Conservation (phyloP, 352 stramenopile species). For the Phytopythium mirpurense region DNA sequence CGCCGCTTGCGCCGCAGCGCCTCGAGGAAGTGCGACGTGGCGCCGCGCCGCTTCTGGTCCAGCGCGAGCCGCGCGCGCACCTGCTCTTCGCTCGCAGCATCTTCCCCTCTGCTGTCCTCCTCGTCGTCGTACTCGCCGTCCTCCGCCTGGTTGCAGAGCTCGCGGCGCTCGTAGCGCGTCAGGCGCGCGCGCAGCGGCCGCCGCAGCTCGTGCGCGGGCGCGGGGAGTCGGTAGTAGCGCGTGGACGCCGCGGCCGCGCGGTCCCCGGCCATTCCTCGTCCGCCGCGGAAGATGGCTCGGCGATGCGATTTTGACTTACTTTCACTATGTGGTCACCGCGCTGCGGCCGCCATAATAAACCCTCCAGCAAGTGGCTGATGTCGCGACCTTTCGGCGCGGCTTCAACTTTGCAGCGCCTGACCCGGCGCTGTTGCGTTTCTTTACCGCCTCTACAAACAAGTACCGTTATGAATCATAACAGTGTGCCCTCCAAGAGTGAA, state of each 20-base stretch:
- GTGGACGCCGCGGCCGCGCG: not conserved
- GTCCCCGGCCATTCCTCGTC: not conserved
- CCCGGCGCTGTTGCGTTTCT: too few relatives aligned
- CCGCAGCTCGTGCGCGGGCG: constrained; percentile 2
- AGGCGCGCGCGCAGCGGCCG: not conserved
- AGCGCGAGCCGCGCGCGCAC: constrained; percentile 41
- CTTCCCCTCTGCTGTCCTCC: constrained; percentile 13
- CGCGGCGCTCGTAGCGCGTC: not conserved
- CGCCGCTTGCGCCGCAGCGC: constrained; percentile 57
- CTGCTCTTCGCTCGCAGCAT: too few relatives aligned
- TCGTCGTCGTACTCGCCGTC: constrained; percentile 23
- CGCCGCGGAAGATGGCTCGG: too few relatives aligned
- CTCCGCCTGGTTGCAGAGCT: not conserved
- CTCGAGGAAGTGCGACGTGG: constrained; percentile 32
- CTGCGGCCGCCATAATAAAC: not conserved
- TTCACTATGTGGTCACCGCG: too few relatives aligned
- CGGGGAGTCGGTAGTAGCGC: not conserved
- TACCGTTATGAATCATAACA: too few relatives aligned
- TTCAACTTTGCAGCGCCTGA: too few relatives aligned
- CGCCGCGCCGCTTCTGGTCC: constrained; percentile 21
- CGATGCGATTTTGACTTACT: too few relatives aligned
- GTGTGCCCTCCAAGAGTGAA: too few relatives aligned
- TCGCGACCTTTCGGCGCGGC: not conserved
- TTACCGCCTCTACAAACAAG: too few relatives aligned
- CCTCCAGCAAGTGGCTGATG: not conserved